Conservation (phyloP, 345 rosid genomes). For the Aquilaria sinensis region DNA sequence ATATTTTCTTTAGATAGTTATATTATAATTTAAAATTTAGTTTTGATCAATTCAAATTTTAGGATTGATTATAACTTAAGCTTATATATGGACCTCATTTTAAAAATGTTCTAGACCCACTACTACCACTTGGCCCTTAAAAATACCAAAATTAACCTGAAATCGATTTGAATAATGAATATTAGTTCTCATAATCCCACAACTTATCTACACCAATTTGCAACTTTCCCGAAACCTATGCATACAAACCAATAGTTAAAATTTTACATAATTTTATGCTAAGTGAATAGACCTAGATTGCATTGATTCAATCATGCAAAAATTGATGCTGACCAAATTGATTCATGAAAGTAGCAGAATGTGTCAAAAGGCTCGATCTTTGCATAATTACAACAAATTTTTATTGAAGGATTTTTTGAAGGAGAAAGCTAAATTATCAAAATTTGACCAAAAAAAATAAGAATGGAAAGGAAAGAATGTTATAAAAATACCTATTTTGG, state of each 20-base stretch:
- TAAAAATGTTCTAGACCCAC: too few species aligned
- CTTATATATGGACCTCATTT: too few species aligned
- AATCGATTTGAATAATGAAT: not conserved
- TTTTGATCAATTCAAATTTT: too few species aligned
- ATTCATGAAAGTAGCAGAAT: too few species aligned
- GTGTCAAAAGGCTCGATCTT: too few species aligned
- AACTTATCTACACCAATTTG: not conserved
- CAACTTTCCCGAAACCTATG: too few species aligned
- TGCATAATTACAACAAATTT: not conserved
- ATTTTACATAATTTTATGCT: too few species aligned
- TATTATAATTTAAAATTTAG: too few species aligned
- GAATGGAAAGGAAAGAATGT: not conserved
- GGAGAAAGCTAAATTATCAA: not conserved
- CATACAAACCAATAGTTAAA: not conserved
- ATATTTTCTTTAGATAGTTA: too few species aligned
- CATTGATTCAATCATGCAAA: not conserved
- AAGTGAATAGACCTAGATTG: not conserved
- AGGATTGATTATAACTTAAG: too few species aligned
- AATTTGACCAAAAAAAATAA: not conserved
- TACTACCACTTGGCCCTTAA: constrained; percentile 59
- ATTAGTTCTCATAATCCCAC: not conserved
- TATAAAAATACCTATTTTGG: constrained; percentile 45
- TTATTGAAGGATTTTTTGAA: not conserved
- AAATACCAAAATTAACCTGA: constrained; percentile 77
- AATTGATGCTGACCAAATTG: too few species aligned